phyloP scores from a whole-genome alignment of 2,329 filamentous ascomycete species.

The Hypoxylon sp. region DNA sequence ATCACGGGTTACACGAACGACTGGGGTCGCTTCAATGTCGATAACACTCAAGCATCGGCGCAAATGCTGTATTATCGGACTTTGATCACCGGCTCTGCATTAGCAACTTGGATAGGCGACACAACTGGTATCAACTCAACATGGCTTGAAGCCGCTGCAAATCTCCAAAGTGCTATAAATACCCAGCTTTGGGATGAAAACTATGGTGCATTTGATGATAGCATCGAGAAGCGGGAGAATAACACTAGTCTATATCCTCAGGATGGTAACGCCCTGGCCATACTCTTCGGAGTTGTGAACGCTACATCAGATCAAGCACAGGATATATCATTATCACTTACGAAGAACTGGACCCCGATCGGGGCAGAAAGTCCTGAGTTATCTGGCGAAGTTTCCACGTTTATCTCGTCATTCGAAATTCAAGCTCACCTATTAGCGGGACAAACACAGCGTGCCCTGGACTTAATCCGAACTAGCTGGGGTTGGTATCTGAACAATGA shows the following conservation, averaged over 20 bases:
- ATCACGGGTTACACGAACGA: constrained; percentile 46
- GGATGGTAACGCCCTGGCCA: constrained; percentile 71
- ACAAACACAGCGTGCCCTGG: constrained; percentile 65
- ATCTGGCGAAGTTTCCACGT: constrained; percentile 70
- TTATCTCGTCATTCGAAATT: constrained; percentile 72
- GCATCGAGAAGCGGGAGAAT: constrained; percentile 57
- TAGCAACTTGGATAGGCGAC: constrained; percentile 65
- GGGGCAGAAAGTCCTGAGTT: constrained; percentile 70
- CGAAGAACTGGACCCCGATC: constrained; percentile 68
- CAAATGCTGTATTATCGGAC: constrained; percentile 64
- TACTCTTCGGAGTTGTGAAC: constrained; percentile 64
- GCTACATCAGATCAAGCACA: constrained; percentile 53
- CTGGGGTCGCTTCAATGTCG: constrained; percentile 51
- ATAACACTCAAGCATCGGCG: constrained; percentile 47
- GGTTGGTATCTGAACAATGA: constrained; percentile 72
- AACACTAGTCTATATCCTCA: constrained; percentile 68
- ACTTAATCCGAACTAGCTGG: constrained; percentile 70
- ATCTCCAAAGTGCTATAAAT: constrained; percentile 63
- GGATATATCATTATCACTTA: constrained; percentile 61
- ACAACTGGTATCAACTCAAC: constrained; percentile 56
- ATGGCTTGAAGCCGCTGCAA: constrained; percentile 59
- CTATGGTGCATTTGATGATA: constrained; percentile 68
- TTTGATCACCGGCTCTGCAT: constrained; percentile 65
- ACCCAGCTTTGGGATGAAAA: constrained; percentile 63
- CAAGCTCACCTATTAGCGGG: constrained; percentile 68